Evolutionary conservation across 805 yeast species (phyloP).

Genomic region (Hanseniaspora osmophila): DNA sequence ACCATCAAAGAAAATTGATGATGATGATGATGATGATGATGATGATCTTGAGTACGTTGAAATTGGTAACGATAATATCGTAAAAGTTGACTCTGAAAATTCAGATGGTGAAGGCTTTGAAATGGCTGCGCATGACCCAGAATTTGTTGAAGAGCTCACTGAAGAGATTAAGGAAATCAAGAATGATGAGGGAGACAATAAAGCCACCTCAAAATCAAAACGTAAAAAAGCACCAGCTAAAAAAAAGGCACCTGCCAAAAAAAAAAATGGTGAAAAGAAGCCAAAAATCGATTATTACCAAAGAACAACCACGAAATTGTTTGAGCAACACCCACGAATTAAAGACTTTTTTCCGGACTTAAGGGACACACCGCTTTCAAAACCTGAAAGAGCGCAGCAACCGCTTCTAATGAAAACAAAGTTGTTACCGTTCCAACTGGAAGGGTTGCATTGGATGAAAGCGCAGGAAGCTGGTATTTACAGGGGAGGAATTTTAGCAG

Average conservation of each 20-base stretch:
- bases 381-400: conserved; percentile 47
- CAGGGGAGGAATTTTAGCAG: conserved; percentile 88
- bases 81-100: background rate
- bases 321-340: conserved; percentile 66
- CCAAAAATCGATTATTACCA: conserved; percentile 53
- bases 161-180: conserved; percentile 3
- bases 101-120: conserved; percentile 2
- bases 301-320: conserved; percentile 55
- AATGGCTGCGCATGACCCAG: conserved; percentile 1
- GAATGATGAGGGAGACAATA: conserved; percentile 1
- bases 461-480: conserved; percentile 63
- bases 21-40: background rate
- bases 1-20: background rate
- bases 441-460: conserved; percentile 81
- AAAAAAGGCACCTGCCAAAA: conserved; percentile 1
- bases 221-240: background rate
- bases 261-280: conserved; percentile 18
- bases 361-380: conserved; percentile 30
- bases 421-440: conserved; percentile 80
- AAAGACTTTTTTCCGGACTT: conserved; percentile 57
- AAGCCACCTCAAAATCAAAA: background rate
- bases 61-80: background rate
- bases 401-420: conserved; percentile 65
- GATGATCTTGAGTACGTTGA: conserved; percentile 2
- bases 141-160: conserved; percentile 1